These are phyloP conservation scores for Clarireedia homoeocarpa DNA, from an alignment of 2,329 filamentous ascomycete species.

Conservation along the genomic window DNA sequence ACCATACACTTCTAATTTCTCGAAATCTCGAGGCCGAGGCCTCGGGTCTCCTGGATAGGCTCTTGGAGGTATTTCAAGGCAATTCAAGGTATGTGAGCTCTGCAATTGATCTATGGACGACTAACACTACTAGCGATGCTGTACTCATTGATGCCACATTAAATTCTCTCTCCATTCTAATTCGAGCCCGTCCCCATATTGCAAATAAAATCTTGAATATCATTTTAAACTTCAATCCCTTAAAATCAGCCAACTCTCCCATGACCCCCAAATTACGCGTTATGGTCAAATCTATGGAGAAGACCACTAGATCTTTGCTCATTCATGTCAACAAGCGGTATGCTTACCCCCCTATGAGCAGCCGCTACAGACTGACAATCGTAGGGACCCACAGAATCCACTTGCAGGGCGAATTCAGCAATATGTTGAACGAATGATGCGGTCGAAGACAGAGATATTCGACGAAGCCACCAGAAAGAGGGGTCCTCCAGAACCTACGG, in stretches of 20 bases:
- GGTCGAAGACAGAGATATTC: conserved; percentile 68
- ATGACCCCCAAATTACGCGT: conserved; percentile 75
- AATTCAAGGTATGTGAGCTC: conserved; percentile 60
- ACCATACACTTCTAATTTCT: conserved; percentile 72
- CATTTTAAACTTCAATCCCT: conserved; percentile 84
- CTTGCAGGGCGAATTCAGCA: conserved; percentile 74
- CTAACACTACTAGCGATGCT: conserved; percentile 61
- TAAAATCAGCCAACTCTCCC: conserved; percentile 69
- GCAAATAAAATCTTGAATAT: conserved; percentile 79
- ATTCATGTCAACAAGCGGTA: conserved; percentile 76
- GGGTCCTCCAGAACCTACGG: conserved; percentile 59
- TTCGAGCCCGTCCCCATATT: conserved; percentile 73
- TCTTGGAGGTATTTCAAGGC: conserved; percentile 79
- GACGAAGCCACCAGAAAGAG: conserved; percentile 77
- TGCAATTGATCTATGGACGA: conserved; percentile 12
- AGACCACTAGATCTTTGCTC: conserved; percentile 77
- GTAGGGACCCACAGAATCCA: conserved; percentile 72
- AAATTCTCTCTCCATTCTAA: conserved; percentile 76
- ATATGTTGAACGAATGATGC: conserved; percentile 74
- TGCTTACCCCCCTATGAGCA: conserved; percentile 16
- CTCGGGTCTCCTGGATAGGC: conserved; percentile 79
- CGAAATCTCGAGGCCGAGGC: conserved; percentile 87
- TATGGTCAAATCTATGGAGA: conserved; percentile 87
- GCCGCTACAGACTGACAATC: conserved; percentile 20
- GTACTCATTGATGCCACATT: conserved; percentile 84